Base-by-base conservation (phyloP, 257 asterid species). In the Apocynum venetum region DNA sequence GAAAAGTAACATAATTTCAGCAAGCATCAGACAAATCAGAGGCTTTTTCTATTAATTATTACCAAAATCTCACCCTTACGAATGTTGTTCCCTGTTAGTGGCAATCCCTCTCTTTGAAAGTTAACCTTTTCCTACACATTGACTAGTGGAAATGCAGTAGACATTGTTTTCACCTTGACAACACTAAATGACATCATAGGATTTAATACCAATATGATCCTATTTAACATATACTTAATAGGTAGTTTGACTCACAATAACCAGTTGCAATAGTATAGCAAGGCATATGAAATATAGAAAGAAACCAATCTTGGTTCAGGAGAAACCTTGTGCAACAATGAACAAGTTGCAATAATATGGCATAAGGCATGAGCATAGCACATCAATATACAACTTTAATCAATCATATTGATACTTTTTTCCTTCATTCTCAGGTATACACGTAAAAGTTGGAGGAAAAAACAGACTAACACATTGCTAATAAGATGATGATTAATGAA, bases 1-100 rank as follows among this genome's bases (percentile, higher is more conserved):
- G 82, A 75, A 40, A 80, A 83, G 71, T 52, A 57, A 17, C 19
- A 69, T 19, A 66, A 80, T 31, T 13, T 46, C 25, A 51, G 15
- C 49, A 8, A 17, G 8, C 46, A 31, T 4, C 2, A 31, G 31
- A 65, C 46, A 38, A 38, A 40, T 65, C 4, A 38, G 10, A 35
- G 41, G 1, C 0, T 3, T 35, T 35, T 25, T 10, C 70, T 12
- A 36, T 63, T 36, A 40, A 64, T 25, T 35, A 64, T 1, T 35
- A 13, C 69, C 69, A 36, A 35, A 36, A 35, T 64, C 38, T 59
- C n/a, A 35, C 8, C 13, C 20, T 12, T 8, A 64, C 3, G 20
- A 64, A 36, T 12, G 15, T 6, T 64, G 69, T 36, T 64, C 2
- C 6, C 44, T 63, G 1, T 13, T 31, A 11, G 1, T 1, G 9